Base-by-base conservation (phyloP, 495 filamentous ascomycete genomes). In the Hypoxylon lienhwacheense region DNA sequence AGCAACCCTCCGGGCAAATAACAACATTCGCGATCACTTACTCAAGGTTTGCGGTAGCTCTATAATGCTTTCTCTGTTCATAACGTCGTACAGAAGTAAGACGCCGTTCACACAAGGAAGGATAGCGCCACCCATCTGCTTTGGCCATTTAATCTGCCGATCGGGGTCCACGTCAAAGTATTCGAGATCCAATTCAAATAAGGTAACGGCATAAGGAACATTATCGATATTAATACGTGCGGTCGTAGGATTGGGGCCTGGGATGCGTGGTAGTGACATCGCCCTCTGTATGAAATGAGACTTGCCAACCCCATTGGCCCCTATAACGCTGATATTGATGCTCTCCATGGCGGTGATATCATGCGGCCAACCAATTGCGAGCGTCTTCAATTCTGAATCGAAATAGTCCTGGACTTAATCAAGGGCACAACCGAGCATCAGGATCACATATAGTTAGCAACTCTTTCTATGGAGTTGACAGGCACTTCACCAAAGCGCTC, bases 251-350 rank as follows among this genome's bases (percentile, higher is more conserved):
- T 84, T 82, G 22, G 72, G 62, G 24, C 70, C 70, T 2, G 86
- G 77, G 1, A 80, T 69, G 26, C 71, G 70, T 50, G 81, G 82
- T 54, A 92, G 74, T 31, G 89, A 85, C 60, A 93, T 72, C 7
- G 89, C 88, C 45, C 80, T 82, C 63, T 88, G 86, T 52, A 96
- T 87, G 60, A 97, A 96, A 16, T 88, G 87, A 39, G 89, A 90
- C 73, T 97, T 97, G 59, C 92, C 92, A 25, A 89, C 88, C 40
- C 85, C 84, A 58, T 81, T 76, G 59, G 82, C 80, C 44, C 93
- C 93, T 61, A 96, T 81, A 17, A 97, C 84, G 24, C 85, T 89
- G 65, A 97, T 88, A 63, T 89, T 91, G 64, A 96, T 82, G 64
- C 85, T 73, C 53, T 82, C 81, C 73, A 86, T 81, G 36, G 7